Evolutionary conservation across 2,329 filamentous ascomycete species (phyloP).

Genomic region (Penicillium paneum): DNA sequence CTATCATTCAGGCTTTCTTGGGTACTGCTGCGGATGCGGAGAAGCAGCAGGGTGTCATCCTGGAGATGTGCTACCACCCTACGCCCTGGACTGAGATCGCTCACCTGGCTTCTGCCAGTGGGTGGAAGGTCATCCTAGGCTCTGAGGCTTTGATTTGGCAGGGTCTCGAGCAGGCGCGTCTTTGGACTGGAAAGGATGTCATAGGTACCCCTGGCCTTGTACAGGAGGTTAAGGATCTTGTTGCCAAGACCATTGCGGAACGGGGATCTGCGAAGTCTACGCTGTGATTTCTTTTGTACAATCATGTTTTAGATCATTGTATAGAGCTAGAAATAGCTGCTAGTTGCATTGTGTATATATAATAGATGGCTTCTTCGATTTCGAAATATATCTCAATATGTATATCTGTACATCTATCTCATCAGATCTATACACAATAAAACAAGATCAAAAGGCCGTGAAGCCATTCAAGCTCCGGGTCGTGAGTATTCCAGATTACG

Average conservation of each 20-base stretch:
- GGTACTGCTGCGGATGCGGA: conserved; percentile 14
- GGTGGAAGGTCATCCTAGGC: conserved; percentile 72
- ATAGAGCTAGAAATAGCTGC: conserved; percentile 25
- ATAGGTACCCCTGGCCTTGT: conserved; percentile 56
- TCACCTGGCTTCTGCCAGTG: conserved; percentile 56
- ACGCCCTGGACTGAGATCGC: conserved; percentile 65
- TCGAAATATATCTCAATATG: conserved; percentile 10
- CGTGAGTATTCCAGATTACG: conserved; percentile 63
- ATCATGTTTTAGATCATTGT: conserved; percentile 17
- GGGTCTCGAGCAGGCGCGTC: conserved; percentile 62
- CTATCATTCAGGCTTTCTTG: conserved; percentile 47
- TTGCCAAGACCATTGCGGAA: conserved; percentile 49
- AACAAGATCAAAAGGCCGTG: not conserved
- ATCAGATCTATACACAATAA: not conserved
- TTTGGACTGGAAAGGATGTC: conserved; percentile 63
- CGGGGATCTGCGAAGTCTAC: conserved; percentile 26
- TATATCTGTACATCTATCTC: not conserved
- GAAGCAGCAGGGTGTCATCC: conserved; percentile 61
- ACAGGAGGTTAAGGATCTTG: conserved; percentile 54
- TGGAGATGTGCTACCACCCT: conserved; percentile 85
- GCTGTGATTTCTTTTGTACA: conserved; percentile 18
- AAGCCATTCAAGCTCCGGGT: conserved; percentile 52
- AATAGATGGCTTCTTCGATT: conserved; percentile 13
- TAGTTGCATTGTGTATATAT: conserved; percentile 21
- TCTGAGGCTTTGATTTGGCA: conserved; percentile 77